Percentiles rank a stretch among this genome's conserved stretches.
phyloP scores from a whole-genome alignment of 805 yeast genomes.

The Isabelozyma pseudorhagii region DNA sequence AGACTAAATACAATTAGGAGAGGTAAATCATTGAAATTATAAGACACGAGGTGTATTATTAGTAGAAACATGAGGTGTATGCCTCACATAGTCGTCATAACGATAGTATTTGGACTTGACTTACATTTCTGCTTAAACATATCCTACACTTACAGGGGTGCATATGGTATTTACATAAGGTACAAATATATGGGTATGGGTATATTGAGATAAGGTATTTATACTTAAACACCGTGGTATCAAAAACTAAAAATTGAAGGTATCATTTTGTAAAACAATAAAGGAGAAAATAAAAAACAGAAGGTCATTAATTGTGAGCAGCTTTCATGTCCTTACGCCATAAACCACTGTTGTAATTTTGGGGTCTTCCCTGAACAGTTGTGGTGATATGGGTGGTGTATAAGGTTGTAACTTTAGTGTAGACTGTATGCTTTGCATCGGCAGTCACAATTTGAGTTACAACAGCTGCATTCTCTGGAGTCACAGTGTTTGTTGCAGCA shows the following conservation, averaged over 20 bases:
- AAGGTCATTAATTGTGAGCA: too few relatives aligned
- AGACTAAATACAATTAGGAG: too few relatives aligned
- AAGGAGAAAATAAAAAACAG: background rate
- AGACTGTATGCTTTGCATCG: background rate
- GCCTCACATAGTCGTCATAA: too few relatives aligned
- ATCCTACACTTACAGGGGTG: too few relatives aligned
- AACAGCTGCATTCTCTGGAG: background rate
- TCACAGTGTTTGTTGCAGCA: background rate
- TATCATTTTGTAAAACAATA: background rate
- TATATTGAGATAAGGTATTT: background rate
- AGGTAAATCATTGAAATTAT: too few relatives aligned
- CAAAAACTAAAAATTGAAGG: background rate
- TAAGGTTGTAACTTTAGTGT: background rate
- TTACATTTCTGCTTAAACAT: too few relatives aligned
- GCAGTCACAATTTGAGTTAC: background rate
- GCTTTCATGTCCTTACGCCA: background rate
- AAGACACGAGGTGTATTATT: too few relatives aligned
- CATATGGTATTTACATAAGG: too few relatives aligned
- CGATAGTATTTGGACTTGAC: too few relatives aligned
- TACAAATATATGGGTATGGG: background rate
- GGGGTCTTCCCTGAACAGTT: background rate
- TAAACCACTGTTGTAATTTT: conserved; percentile 1
- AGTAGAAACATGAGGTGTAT: too few relatives aligned
- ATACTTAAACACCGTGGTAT: background rate
- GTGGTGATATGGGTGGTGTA: background rate